Evolutionary conservation across 495 filamentous ascomycete species (phyloP).

Genomic region (Bacidia rubella): DNA sequence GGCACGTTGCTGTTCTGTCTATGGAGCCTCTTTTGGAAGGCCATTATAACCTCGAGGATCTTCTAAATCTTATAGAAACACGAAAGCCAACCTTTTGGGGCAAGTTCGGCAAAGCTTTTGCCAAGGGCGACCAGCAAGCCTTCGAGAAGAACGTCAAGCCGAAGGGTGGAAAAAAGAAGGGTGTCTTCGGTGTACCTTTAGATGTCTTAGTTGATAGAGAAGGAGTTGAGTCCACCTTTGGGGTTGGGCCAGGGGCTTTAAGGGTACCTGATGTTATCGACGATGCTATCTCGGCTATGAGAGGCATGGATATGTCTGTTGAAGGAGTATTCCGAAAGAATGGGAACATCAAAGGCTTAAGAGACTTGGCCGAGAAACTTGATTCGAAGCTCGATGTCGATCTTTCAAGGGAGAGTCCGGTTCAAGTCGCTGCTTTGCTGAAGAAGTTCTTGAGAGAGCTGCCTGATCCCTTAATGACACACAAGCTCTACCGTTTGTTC

Average conservation of each 20-base stretch:
- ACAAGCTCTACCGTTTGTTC: constrained; percentile 86
- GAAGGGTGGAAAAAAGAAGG: constrained; percentile 79
- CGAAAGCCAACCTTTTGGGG: constrained; percentile 93
- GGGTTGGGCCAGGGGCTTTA: constrained; percentile 80
- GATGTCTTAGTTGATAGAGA: constrained; percentile 84
- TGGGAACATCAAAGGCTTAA: constrained; percentile 84
- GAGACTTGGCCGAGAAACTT: constrained; percentile 68
- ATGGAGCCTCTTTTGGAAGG: constrained; percentile 89
- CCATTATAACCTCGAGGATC: constrained; percentile 83
- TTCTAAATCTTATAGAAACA: constrained; percentile 89
- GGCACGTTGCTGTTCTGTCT: constrained; percentile 84
- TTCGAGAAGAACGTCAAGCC: constrained; percentile 69
- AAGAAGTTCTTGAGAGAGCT: constrained; percentile 94
- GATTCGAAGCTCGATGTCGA: constrained; percentile 79
- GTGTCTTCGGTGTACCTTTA: constrained; percentile 72
- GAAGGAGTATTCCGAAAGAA: constrained; percentile 99
- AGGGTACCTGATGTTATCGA: constrained; percentile 82
- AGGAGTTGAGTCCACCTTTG: constrained; percentile 89
- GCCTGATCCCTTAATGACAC: constrained; percentile 86
- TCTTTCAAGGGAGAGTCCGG: constrained; percentile 68
- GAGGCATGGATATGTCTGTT: constrained; percentile 97
- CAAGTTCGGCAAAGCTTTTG: constrained; percentile 91
- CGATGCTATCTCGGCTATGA: constrained; percentile 84
- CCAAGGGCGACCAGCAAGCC: constrained; percentile 48
- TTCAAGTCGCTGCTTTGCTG: constrained; percentile 85